Evolutionary conservation across 2,329 filamentous ascomycete genomes (phyloP).

Genomic region (Teratosphaeria viscida): DNA sequence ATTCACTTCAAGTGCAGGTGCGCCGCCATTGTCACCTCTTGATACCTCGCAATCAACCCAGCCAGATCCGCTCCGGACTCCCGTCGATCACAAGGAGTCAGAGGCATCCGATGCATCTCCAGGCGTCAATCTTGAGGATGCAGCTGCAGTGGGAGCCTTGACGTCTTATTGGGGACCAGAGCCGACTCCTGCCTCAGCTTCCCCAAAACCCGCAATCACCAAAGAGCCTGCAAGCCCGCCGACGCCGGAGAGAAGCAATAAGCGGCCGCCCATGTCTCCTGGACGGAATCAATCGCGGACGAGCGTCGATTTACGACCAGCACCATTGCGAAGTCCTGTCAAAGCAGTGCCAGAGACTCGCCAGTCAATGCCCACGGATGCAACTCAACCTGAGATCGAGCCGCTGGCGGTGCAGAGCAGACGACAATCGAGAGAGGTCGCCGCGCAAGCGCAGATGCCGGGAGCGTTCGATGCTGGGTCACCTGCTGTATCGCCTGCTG

Average conservation of each 20-base stretch:
- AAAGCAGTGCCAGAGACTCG: constrained; percentile 5
- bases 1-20: neutral
- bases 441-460: constrained; percentile 1
- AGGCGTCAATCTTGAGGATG: constrained; percentile 14
- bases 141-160: constrained; percentile 14
- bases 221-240: constrained; percentile 8
- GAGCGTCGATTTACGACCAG: constrained; percentile 20
- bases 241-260: constrained; percentile 16
- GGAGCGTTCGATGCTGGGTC: constrained; percentile 2
- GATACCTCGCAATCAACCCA: constrained; percentile 8
- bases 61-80: constrained; percentile 6
- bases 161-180: constrained; percentile 19
- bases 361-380: neutral
- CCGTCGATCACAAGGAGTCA: constrained; percentile 4
- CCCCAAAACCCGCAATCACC: neutral
- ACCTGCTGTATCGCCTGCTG: constrained; percentile 9
- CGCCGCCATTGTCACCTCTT: constrained; percentile 8
- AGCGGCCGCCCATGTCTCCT: constrained; percentile 8
- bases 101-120: constrained; percentile 10
- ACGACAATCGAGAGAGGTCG: neutral
- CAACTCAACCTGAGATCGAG: neutral
- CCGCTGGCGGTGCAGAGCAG: constrained; percentile 3
- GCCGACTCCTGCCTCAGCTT: neutral
- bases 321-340: constrained; percentile 13
- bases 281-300: constrained; percentile 9